phyloP scores from a whole-genome alignment of 2,329 filamentous ascomycete species.

The Bisporella sp. region DNA sequence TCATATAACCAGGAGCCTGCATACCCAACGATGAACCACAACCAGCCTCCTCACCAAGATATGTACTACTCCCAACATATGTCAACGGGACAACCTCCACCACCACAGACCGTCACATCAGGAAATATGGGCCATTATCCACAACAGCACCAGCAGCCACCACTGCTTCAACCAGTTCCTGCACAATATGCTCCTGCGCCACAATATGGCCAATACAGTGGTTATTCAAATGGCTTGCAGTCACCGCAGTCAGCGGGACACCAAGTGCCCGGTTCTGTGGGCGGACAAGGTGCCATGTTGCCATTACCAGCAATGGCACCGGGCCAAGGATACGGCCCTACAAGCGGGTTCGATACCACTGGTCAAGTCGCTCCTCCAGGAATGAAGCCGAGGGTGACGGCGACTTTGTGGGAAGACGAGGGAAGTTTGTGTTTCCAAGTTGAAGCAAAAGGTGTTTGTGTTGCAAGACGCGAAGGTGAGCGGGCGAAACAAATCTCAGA shows the following conservation, averaged over 20 bases:
- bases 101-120: conserved; percentile 71
- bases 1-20: conserved; percentile 29
- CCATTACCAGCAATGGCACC: conserved; percentile 51
- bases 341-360: conserved; percentile 66
- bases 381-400: conserved; percentile 94
- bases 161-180: conserved; percentile 66
- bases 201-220: conserved; percentile 60
- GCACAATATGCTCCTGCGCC: conserved; percentile 57
- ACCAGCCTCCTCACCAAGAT: conserved; percentile 54
- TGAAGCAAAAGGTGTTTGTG: conserved; percentile 91
- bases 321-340: conserved; percentile 41
- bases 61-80: conserved; percentile 83
- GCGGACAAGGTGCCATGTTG: conserved; percentile 57
- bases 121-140: conserved; percentile 68
- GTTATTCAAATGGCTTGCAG: conserved; percentile 68
- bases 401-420: conserved; percentile 97
- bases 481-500: conserved; percentile 4
- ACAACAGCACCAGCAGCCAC: conserved; percentile 64
- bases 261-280: conserved; percentile 64
- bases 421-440: conserved; percentile 97
- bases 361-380: conserved; percentile 87
- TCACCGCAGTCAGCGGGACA: conserved; percentile 69
- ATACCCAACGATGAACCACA: conserved; percentile 66
- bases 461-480: conserved; percentile 84
- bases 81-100: conserved; percentile 67